Conservation (phyloP, 2,329 filamentous ascomycete species). For the Cadophora gregata region DNA sequence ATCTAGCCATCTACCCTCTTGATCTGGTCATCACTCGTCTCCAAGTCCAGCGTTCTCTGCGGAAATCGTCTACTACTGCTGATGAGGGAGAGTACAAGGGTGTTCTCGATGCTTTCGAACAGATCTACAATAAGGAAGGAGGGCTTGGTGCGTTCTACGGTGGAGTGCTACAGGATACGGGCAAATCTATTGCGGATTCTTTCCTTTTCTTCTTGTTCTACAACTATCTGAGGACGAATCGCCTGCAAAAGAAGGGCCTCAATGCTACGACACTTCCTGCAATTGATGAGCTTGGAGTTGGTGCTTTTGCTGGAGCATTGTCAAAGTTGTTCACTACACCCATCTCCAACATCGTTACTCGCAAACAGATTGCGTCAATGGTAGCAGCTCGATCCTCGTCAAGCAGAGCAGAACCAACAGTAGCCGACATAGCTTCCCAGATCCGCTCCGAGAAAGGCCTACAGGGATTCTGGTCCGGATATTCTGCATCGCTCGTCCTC, state of each 20-base stretch:
- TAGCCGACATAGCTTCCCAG: constrained; percentile 63
- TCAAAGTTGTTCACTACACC: constrained; percentile 81
- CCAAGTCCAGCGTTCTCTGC: constrained; percentile 74
- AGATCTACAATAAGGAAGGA: constrained; percentile 74
- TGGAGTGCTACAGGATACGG: constrained; percentile 67
- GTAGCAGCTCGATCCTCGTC: constrained; percentile 48
- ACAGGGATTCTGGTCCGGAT: constrained; percentile 84
- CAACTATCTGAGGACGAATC: constrained; percentile 53
- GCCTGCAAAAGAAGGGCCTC: constrained; percentile 48
- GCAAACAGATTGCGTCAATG: constrained; percentile 75
- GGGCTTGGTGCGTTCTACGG: constrained; percentile 72
- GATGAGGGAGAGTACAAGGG: constrained; percentile 62
- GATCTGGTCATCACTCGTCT: constrained; percentile 82
- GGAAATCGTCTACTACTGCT: constrained; percentile 43
- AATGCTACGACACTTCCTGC: constrained; percentile 56
- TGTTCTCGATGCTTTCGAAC: constrained; percentile 70
- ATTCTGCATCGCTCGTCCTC: constrained; percentile 78
- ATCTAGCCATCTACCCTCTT: constrained; percentile 79
- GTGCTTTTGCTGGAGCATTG: constrained; percentile 75
- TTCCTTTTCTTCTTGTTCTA: constrained; percentile 90
- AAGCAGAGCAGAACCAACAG: constrained; percentile 35
- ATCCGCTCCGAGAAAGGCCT: constrained; percentile 75
- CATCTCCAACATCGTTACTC: constrained; percentile 79
- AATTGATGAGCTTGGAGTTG: constrained; percentile 76
- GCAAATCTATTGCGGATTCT: constrained; percentile 73